These are phyloP conservation scores for Populus hybrid DNA, from an alignment of 441 rosid genomes.

Conservation along the genomic window DNA sequence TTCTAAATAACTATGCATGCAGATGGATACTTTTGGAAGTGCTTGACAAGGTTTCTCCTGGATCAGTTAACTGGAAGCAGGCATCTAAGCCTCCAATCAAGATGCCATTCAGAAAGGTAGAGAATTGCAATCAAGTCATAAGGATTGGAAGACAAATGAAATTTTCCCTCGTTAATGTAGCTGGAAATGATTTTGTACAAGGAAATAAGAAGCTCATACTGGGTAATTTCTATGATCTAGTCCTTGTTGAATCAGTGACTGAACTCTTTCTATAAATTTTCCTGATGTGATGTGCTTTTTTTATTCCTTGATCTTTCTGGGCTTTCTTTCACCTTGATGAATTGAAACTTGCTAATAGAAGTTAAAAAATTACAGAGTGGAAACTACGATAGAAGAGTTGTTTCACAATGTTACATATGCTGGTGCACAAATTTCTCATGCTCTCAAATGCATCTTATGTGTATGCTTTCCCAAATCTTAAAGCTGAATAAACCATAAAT, in stretches of 20 bases:
- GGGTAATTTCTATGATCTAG: conserved; percentile 25
- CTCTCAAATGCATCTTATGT: not conserved
- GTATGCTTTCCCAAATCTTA: not conserved
- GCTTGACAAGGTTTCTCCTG: conserved; percentile 45
- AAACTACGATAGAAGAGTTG: not conserved
- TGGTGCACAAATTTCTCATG: not conserved
- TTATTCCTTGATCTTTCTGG: not conserved
- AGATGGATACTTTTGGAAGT: conserved; percentile 49
- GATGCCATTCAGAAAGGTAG: conserved; percentile 53
- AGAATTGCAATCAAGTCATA: conserved; percentile 47
- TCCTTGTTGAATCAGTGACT: not conserved
- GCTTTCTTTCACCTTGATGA: not conserved
- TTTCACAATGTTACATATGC: not conserved
- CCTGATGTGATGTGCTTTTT: not conserved
- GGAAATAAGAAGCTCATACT: conserved; percentile 53
- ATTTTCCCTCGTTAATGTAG: conserved; percentile 43
- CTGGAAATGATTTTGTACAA: conserved; percentile 44
- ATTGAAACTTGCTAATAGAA: not conserved
- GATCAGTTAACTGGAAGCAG: conserved; percentile 47
- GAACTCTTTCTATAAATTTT: not conserved
- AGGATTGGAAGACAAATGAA: conserved; percentile 38
- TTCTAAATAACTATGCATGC: conserved; percentile 9
- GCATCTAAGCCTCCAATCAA: conserved; percentile 48
- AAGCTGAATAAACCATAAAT: not conserved
- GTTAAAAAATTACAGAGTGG: not conserved